phyloP scores from a whole-genome alignment of 2,329 filamentous ascomycete species.

The Aspergillus pseudonomiae region DNA sequence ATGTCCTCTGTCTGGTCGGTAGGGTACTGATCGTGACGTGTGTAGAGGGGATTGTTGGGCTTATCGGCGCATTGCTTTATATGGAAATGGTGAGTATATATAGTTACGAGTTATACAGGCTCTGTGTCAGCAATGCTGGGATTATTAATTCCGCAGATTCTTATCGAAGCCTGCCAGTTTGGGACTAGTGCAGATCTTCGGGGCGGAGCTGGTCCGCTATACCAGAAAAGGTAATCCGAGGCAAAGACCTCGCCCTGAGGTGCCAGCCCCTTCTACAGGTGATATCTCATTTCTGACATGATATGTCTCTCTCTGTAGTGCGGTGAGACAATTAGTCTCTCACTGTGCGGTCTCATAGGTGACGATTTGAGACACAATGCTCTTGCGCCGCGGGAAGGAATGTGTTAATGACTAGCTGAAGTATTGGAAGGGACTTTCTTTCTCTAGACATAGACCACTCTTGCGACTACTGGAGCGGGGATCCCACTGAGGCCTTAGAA shows the following conservation, averaged over 20 bases:
- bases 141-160: slow-evolving; percentile 5
- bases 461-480: slow-evolving; percentile 65
- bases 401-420: too few species aligned
- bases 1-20: background rate
- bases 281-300: too few species aligned
- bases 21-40: background rate
- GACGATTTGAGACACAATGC: too few species aligned
- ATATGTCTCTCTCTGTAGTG: too few species aligned
- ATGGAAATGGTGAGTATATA: background rate
- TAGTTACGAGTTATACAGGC: background rate
- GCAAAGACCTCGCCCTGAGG: too few species aligned
- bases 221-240: slow-evolving; percentile 15
- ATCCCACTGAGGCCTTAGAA: slow-evolving; percentile 43
- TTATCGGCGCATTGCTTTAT: background rate
- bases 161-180: background rate
- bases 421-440: slow-evolving; percentile 17
- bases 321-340: too few species aligned
- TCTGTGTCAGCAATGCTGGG: background rate
- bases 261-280: too few species aligned
- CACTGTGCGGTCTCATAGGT: too few species aligned
- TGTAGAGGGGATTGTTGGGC: background rate
- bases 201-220: background rate
- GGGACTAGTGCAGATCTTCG: background rate
- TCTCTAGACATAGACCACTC: slow-evolving; percentile 47
- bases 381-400: too few species aligned